These are phyloP conservation scores for Chlorella sp. DNA, from an alignment of 139 green algal genomes.

Conservation along the genomic window DNA sequence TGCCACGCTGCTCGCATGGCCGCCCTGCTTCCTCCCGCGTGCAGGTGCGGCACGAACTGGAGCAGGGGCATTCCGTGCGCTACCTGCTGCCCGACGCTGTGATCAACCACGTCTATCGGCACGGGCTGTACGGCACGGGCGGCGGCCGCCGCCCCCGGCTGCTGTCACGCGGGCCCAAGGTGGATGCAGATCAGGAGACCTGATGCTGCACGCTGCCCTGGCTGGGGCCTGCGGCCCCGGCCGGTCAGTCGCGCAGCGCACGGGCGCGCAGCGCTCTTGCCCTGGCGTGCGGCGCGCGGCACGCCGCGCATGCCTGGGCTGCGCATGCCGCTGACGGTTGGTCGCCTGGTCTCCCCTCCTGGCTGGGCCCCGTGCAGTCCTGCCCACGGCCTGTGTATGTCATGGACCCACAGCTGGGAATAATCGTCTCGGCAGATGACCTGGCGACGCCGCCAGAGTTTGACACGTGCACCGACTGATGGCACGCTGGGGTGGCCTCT, in stretches of 20 bases:
- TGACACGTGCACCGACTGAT: no score
- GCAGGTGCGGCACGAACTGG: conserved; percentile 42
- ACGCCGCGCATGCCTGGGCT: neutral
- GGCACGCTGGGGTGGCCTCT: no score
- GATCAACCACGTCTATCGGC: conserved; percentile 35
- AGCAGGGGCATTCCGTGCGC: conserved; percentile 34
- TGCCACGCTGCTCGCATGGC: no score
- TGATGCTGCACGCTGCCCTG: neutral
- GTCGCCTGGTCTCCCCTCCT: neutral
- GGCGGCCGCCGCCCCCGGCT: neutral
- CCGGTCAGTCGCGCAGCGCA: no score
- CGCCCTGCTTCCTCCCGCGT: neutral
- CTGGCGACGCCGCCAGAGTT: neutral
- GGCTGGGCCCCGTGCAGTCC: neutral
- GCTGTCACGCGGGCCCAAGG: neutral
- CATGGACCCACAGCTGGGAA: neutral
- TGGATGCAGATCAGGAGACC: conserved; percentile 3
- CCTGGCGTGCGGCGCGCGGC: neutral
- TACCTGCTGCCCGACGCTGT: conserved; percentile 40
- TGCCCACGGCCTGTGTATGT: neutral
- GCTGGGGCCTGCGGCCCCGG: no score
- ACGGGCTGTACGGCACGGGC: conserved; percentile 40
- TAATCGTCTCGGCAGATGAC: neutral
- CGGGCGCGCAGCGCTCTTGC: neutral
- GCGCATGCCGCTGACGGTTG: neutral